Percentiles rank a stretch among this genome's conserved stretches.
These are phyloP conservation scores for Flaveria sonorensis DNA, from an alignment of 129 eudicot species.

Conservation along the genomic window DNA sequence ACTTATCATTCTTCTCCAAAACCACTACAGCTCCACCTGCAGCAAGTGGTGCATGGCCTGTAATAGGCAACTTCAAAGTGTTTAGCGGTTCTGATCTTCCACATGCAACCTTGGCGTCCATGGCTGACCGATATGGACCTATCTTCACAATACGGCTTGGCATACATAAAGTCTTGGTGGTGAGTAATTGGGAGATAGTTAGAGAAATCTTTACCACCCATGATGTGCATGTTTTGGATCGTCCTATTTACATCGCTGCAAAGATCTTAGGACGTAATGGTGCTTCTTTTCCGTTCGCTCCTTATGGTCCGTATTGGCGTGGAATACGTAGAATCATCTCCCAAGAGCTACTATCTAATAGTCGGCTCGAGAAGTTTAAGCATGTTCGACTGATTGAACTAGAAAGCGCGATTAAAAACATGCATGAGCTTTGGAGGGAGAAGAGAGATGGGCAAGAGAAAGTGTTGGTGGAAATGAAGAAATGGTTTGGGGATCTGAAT, in stretches of 20 bases:
- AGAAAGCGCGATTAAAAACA: not conserved
- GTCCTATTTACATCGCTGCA: slow-evolving; percentile 24
- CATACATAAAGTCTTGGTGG: slow-evolving; percentile 24
- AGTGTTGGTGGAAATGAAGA: slow-evolving; percentile 41
- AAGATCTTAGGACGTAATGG: slow-evolving; percentile 29
- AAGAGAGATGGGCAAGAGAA: not conserved
- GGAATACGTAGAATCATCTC: slow-evolving; percentile 31
- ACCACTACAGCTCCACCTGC: slow-evolving; percentile 26
- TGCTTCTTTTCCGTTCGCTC: slow-evolving; percentile 16
- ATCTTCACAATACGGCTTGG: slow-evolving; percentile 30
- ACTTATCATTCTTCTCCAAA: slow-evolving; percentile 3
- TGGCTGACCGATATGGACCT: slow-evolving; percentile 40
- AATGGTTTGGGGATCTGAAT: slow-evolving; percentile 34
- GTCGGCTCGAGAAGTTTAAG: slow-evolving; percentile 23
- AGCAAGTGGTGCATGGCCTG: slow-evolving; percentile 59
- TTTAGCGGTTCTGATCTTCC: slow-evolving; percentile 18
- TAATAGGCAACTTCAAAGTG: slow-evolving; percentile 44
- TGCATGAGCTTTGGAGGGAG: slow-evolving; percentile 22
- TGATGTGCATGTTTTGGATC: slow-evolving; percentile 26
- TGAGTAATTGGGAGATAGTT: slow-evolving; percentile 32
- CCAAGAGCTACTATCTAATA: slow-evolving; percentile 31
- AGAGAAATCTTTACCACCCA: slow-evolving; percentile 30
- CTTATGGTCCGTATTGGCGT: slow-evolving; percentile 46
- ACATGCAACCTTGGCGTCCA: slow-evolving; percentile 25
- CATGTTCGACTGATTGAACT: slow-evolving; percentile 16